phyloP scores from a whole-genome alignment of 495 filamentous ascomycete species.

The Opeltia flavorubescens region DNA sequence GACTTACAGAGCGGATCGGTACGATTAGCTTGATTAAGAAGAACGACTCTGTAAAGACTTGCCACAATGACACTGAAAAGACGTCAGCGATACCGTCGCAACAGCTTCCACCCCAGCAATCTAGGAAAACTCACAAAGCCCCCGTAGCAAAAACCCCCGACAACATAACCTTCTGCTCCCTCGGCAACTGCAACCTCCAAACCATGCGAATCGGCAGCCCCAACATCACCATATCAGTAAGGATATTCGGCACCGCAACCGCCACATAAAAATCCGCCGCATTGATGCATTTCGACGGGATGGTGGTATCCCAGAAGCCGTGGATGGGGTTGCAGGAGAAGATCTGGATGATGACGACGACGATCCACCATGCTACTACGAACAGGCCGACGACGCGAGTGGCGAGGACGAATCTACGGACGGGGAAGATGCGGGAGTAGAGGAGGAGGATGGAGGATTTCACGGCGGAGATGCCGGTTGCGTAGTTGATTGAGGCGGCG shows the following conservation, averaged over 20 bases:
- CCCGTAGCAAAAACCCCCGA: constrained; percentile 2
- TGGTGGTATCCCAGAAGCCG: constrained; percentile 2
- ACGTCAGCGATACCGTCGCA: not conserved
- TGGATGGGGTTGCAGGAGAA: constrained; percentile 3
- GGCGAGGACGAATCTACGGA: constrained; percentile 16
- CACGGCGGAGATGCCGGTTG: constrained; percentile 19
- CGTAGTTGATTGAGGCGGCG: constrained; percentile 21
- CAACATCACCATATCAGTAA: constrained; percentile 19
- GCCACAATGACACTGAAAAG: constrained; percentile 1
- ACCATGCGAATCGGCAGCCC: constrained; percentile 4
- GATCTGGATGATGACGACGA: constrained; percentile 1
- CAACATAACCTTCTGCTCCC: constrained; percentile 2
- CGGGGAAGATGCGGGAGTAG: constrained; percentile 26
- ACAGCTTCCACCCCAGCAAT: not conserved
- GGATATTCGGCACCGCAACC: constrained; percentile 20
- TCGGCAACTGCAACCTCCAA: constrained; percentile 7
- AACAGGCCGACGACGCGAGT: constrained; percentile 7
- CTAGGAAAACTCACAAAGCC: constrained; percentile 6
- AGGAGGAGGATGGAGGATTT: constrained; percentile 31
- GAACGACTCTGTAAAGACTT: not conserved
- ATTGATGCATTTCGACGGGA: constrained; percentile 11
- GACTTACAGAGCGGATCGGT: constrained; percentile 2
- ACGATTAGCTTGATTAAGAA: not conserved
- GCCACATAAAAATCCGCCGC: constrained; percentile 11
- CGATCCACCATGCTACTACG: constrained; percentile 2